A percentile compares a stretch with the other conserved stretches of the same genome.
phyloP scores from a whole-genome alignment of 1,284 basidiomycete genomes.

The Lentinus polychrous region DNA sequence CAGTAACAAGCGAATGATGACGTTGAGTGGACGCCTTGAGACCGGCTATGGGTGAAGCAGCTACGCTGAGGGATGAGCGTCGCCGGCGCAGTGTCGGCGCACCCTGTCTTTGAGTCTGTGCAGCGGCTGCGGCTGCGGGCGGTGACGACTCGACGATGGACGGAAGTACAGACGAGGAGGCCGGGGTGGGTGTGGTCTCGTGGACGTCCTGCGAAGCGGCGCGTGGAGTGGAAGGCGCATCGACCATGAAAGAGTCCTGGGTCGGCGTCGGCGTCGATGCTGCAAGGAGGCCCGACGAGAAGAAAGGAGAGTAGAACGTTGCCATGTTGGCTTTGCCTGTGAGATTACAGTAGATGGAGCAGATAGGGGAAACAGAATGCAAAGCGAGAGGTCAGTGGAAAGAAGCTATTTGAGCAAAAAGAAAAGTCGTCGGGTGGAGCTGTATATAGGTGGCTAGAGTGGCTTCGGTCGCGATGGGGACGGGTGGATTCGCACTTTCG shows the following conservation, averaged over 20 bases:
- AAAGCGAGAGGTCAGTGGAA: no score
- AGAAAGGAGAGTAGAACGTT: constrained; percentile 48
- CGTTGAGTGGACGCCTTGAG: constrained; percentile 19
- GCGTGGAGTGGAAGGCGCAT: constrained; percentile 17
- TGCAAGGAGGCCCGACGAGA: constrained; percentile 55
- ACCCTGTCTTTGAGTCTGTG: constrained; percentile 8
- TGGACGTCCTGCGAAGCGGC: constrained; percentile 11
- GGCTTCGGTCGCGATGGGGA: no score
- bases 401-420: no score
- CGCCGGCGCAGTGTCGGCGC: constrained; percentile 22
- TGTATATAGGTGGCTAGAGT: no score
- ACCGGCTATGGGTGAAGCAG: constrained; percentile 19
- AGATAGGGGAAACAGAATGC: no score
- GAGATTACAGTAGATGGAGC: no score
- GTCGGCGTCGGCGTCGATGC: constrained; percentile 26
- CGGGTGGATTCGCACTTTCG: no score
- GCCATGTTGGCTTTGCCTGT: no score
- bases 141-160: constrained; percentile 7
- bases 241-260: constrained; percentile 28
- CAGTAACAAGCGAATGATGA: constrained; percentile 11
- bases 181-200: constrained; percentile 32
- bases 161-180: constrained; percentile 11
- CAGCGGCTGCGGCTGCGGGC: constrained; percentile 11
- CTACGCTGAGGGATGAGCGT: constrained; percentile 21
- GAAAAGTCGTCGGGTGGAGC: no score